Base-by-base conservation (phyloP, 768 basidiomycete species). In the Trichaptum fuscoviolaceum region DNA sequence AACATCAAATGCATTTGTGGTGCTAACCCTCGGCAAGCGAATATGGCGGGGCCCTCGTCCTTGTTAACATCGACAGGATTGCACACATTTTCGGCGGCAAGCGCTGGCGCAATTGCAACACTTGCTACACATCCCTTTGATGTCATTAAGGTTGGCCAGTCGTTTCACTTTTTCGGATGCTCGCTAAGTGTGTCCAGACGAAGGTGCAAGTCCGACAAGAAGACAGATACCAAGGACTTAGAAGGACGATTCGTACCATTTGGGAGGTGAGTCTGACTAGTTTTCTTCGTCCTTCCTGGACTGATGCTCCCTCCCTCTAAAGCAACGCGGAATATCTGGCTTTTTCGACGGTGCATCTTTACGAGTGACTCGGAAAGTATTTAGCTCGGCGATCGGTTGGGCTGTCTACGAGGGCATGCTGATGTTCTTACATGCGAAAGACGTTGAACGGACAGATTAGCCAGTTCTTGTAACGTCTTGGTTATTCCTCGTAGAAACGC, bases 331-430 rank as follows among this genome's bases (percentile, higher is more conserved):
- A 0, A 27, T 88, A 1, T 42, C 71, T 7, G 95, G 95, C 0
- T 95, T 94, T 76, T 93, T 96, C 71, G 94, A 95, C 66, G 95
- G 95, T 1, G 84, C 87, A 20, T 88, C 90, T 2, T 80, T 98
- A 34, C 86, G 95, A 12, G 82, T 96, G 72, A 88, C 89, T 3
- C 85, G 94, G 52, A 98, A 98, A 75, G 87, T 96, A 7, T 76
- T 92, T 17, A 92, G 92, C 70, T 93, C 93, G n/a, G 89, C 88
- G 0, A 92, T 97, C 67, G 93, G 88, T 2, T 97, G 95, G 95
- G 91, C 87, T 1, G 90, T 95, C 0, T 97, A 95, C 69, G 95
- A 96, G 75, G 88, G 88, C 57, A 75, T 88, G 25, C 77, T 93
- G 30, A 84, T 91, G 72, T 80, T 88, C 66, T 81, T 87, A 71